These are phyloP conservation scores for Odontarrhena argentea DNA, from an alignment of 345 rosid species.

Conservation along the genomic window DNA sequence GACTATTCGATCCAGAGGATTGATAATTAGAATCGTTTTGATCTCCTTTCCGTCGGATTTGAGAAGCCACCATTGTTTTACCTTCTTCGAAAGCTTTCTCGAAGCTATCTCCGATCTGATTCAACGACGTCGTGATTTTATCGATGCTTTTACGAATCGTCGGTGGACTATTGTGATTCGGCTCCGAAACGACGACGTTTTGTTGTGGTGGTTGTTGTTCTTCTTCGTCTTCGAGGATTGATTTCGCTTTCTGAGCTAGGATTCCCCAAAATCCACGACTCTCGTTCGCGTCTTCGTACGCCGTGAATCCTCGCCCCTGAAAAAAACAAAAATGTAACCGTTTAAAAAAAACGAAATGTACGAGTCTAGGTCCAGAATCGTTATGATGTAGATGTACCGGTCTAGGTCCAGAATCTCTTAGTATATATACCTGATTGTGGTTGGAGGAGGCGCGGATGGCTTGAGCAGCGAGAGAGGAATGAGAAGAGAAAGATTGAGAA, in stretches of 20 bases:
- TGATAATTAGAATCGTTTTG: slow-evolving; percentile 43
- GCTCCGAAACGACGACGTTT: slow-evolving; percentile 27
- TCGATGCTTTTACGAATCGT: slow-evolving; percentile 71
- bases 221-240: slow-evolving; percentile 78
- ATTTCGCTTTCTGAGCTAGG: slow-evolving; percentile 82
- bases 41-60: slow-evolving; percentile 67
- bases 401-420: not conserved
- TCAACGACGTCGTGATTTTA: slow-evolving; percentile 68
- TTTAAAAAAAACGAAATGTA: no score
- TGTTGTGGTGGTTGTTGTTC: slow-evolving; percentile 20
- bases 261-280: slow-evolving; percentile 81
- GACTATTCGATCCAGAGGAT: slow-evolving; percentile 44
- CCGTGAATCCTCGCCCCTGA: slow-evolving; percentile 62
- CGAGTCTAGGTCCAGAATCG: no score
- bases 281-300: slow-evolving; percentile 55
- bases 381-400: not conserved
- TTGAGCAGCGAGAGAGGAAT: slow-evolving; percentile 74
- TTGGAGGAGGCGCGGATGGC: slow-evolving; percentile 71
- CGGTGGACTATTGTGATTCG: slow-evolving; percentile 55
- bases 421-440: no score
- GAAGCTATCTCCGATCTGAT: slow-evolving; percentile 84
- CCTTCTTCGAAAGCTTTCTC: slow-evolving; percentile 96
- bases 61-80: slow-evolving; percentile 75
- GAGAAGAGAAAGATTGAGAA: slow-evolving; percentile 49
- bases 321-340: no score